Conservation (phyloP, 306 rosid genomes). For the Cicer judaicum region DNA sequence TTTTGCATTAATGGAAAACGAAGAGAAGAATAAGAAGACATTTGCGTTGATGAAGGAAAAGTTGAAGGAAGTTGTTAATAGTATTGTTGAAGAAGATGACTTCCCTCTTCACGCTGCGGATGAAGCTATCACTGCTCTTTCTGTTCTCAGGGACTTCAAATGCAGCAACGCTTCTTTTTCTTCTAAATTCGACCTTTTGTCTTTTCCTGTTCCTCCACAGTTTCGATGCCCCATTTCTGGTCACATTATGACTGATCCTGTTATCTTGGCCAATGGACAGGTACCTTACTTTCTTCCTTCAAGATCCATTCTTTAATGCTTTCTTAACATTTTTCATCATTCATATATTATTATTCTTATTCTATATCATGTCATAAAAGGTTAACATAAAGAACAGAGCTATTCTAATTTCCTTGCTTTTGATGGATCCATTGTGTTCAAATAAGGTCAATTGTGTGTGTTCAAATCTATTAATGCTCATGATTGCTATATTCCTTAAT, state of each 20-base stretch:
- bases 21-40: background rate
- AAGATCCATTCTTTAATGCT: background rate
- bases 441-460: background rate
- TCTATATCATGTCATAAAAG: too few relatives aligned
- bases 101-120: conserved; percentile 43
- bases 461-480: background rate
- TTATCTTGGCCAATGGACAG: conserved; percentile 77
- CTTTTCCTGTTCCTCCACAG: conserved; percentile 48
- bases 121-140: conserved; percentile 60
- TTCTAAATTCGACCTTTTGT: conserved; percentile 34
- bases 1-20: too few relatives aligned
- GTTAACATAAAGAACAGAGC: too few relatives aligned
- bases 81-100: conserved; percentile 60
- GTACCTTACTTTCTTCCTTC: conserved; percentile 36
- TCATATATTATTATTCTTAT: too few relatives aligned
- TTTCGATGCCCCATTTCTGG: conserved; percentile 76
- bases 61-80: conserved; percentile 51
- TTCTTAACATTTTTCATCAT: too few relatives aligned
- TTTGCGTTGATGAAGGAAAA: conserved; percentile 57
- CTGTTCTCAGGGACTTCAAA: conserved; percentile 53
- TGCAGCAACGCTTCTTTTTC: conserved; percentile 20
- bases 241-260: conserved; percentile 75
- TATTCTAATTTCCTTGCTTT: background rate
- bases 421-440: background rate
- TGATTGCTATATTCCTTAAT: conserved; percentile 19